Evolutionary conservation across 2,329 filamentous ascomycete genomes (phyloP), one percentile per base, ranked within the genome.

Genomic region (Fusarium sp.): DNA sequence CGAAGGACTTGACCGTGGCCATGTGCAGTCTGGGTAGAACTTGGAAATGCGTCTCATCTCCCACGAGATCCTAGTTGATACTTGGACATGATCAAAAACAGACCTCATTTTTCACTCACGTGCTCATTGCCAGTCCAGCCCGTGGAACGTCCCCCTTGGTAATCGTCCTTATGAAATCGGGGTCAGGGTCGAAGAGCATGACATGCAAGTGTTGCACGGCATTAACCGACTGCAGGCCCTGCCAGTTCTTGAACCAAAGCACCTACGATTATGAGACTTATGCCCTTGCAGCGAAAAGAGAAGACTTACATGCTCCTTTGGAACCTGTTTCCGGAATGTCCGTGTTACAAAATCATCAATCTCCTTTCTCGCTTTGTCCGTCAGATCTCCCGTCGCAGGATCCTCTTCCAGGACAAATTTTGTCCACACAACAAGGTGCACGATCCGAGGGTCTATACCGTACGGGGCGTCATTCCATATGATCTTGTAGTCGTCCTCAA

Each of bases 381-480:
- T 92, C 72, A 96, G 77, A 64, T 92, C 87, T 12, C 86, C 89
- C 0, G 87, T 85, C 79, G 54, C 71, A 5, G 78, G 75, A 68
- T 95, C 88, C 54, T 93, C 90, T 49, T 87, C 83, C 24, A 97
- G 80, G 43, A 85, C 82, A 71, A 96, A 97, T 76, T 97, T 97
- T 43, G 91, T 95, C 94, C 94, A 98, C 11, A 97, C 87, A 6
- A 97, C 91, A 3, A 97, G 80, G 74, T 97, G 94, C 13, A 91
- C 85, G 64, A 97, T 93, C 47, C 85, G 82, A 42, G 80, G 73
- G 69, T 95, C 92, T 49, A 97, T 82, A 0, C 92, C 93, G 72
- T 97, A 98, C 1, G 94, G 94, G 91, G 93, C 97, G 81, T 98
- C 93, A 73, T 98, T 98, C 77, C 85, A 86, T 36, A 97, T 76